A percentile compares a stretch with the other conserved stretches of the same genome.
Conservation (phyloP, 2,329 filamentous ascomycete genomes). For the Epichloe brachyelytri region DNA sequence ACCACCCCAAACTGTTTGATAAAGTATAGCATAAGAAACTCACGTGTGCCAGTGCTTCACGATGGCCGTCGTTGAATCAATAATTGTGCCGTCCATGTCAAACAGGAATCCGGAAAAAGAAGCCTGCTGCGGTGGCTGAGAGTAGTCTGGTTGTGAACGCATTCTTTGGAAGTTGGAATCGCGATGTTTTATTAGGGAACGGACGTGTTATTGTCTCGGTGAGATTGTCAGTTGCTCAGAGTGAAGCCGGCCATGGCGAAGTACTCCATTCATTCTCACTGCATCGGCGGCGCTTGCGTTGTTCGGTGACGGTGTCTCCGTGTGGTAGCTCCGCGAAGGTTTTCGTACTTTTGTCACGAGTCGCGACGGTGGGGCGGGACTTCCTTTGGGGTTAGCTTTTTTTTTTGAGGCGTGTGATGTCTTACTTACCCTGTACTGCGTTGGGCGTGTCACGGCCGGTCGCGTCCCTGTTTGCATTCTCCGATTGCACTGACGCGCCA, state of each 20-base stretch:
- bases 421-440: too few relatives aligned
- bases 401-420: too few relatives aligned
- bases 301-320: constrained; percentile 5
- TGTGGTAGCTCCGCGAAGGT: constrained; percentile 16
- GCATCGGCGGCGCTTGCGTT: too few relatives aligned
- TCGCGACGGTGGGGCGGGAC: constrained; percentile 2
- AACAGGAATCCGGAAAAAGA: constrained; percentile 48
- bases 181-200: too few relatives aligned
- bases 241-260: too few relatives aligned
- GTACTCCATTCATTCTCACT: too few relatives aligned
- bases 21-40: constrained; percentile 12
- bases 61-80: constrained; percentile 67
- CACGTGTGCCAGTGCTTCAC: constrained; percentile 65
- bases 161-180: constrained; percentile 10
- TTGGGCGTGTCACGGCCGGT: too few relatives aligned
- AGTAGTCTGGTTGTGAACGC: constrained; percentile 25
- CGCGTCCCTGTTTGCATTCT: too few relatives aligned
- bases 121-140: constrained; percentile 30
- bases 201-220: too few relatives aligned
- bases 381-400: constrained; percentile 4
- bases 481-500: too few relatives aligned
- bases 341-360: too few relatives aligned
- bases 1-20: background rate
- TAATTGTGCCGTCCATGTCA: constrained; percentile 74
- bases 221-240: too few relatives aligned